A percentile compares a stretch with the other conserved stretches of the same genome.
Evolutionary conservation across 1,284 basidiomycete genomes (phyloP).

Genomic region (Stygiomarasmius scandens): DNA sequence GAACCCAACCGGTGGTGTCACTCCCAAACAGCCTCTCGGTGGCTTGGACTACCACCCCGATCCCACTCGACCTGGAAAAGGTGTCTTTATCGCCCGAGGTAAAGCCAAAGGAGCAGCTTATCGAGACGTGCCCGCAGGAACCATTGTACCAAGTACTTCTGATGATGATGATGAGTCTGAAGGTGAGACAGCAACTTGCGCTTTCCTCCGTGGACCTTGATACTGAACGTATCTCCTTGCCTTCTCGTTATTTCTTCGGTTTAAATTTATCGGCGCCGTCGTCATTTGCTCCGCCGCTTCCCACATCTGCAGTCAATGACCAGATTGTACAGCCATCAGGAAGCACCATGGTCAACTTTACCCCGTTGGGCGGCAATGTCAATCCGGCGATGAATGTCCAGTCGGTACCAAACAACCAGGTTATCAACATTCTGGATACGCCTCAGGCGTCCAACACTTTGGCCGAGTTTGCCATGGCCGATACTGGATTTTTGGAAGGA

Average conservation of each 20-base stretch:
- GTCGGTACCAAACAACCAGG: conserved; percentile 53
- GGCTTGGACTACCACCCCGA: conserved; percentile 75
- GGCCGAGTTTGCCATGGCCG: conserved; percentile 67
- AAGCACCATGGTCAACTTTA: conserved; percentile 60
- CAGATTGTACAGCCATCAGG: conserved; percentile 1
- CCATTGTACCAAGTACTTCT: conserved; percentile 55
- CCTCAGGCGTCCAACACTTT: conserved; percentile 55
- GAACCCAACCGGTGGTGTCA: conserved; percentile 77
- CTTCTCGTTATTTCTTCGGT: neutral
- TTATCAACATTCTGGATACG: conserved; percentile 73
- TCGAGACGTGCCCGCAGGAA: conserved; percentile 63
- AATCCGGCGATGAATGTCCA: conserved; percentile 64
- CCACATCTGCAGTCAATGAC: conserved; percentile 17
- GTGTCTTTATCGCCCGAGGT: conserved; percentile 78
- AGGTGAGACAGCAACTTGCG: conserved; percentile 48
- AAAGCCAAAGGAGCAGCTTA: conserved; percentile 50
- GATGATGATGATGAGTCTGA: conserved; percentile 51
- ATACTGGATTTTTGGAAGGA: conserved; percentile 75
- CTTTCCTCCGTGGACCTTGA: conserved; percentile 33
- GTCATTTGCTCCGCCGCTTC: conserved; percentile 34
- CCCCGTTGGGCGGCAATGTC: conserved; percentile 59
- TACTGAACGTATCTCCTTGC: conserved; percentile 15
- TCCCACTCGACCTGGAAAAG: conserved; percentile 77
- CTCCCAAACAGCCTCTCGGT: conserved; percentile 53
- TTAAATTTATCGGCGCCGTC: conserved; percentile 32